Base-by-base conservation (phyloP, 2,329 filamentous ascomycete species). In the Epichloe bromicola region DNA sequence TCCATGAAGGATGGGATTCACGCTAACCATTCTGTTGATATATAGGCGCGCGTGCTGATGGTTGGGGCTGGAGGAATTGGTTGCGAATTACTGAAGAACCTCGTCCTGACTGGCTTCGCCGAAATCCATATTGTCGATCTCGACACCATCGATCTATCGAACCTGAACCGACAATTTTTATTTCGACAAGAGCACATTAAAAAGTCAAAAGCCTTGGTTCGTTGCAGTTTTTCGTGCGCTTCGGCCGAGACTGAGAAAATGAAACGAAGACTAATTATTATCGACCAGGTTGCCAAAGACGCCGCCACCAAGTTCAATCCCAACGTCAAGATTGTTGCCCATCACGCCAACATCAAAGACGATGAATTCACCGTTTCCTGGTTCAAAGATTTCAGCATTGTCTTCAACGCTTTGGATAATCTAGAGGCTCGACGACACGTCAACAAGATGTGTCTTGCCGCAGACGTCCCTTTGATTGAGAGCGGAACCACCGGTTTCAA, bases 401-500 rank as follows among this genome's bases (percentile, higher is more conserved):
- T 96, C 8, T 97, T 98, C 75, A 98, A 98, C 68, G 93, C 93
- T 48, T 76, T 98, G 39, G 93, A 98, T 68, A 98, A 98, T 59
- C 74, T 98, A 30, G 90, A 96, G 52, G 93, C 93, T 20, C 78
- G 93, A 57, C 82, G 91, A 48, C 90, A 97, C 73, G 93, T 97
- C 57, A 98, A 98, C 67, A 86, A 84, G 66, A 97, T 98, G 93
- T 97, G 93, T 61, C 70, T 98, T 57, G 88, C 90, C 1, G 90
- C 93, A 11, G 79, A 93, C 60, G 82, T 97, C 26, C 89, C 93
- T 11, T 70, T 98, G 57, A 86, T 98, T 50, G 93, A 98, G 71
- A 97, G 91, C 64, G 93, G 93, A 40, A 98, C 93, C 0, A 97
- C 93, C 0, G 93, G 93, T 2, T 98, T 96, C 74, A 95, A 95